Percentiles rank a stretch among this genome's conserved stretches.
phyloP scores from a whole-genome alignment of 345 rosid genomes.

The Hypericum perforatum region DNA sequence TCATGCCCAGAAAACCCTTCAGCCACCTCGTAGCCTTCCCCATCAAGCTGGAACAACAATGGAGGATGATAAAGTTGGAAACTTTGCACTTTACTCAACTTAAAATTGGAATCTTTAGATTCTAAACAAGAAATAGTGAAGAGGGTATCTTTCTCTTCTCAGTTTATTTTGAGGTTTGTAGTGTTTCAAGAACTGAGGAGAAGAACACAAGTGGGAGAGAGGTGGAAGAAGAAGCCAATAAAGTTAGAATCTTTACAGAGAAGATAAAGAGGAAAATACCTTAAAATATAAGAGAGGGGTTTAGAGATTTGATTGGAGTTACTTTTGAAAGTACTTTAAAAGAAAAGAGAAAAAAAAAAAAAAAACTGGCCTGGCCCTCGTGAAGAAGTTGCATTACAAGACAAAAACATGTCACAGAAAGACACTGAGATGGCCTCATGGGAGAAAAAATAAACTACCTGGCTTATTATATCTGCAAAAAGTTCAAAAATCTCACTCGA shows the following conservation, averaged over 20 bases:
- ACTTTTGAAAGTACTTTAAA: constrained; percentile 18
- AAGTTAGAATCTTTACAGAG: constrained; percentile 41
- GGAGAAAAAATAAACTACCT: too few relatives aligned
- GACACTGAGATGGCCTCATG: neutral
- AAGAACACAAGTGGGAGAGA: constrained; percentile 7
- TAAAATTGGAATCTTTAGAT: constrained; percentile 7
- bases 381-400: constrained; percentile 63
- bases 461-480: too few relatives aligned
- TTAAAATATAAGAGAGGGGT: constrained; percentile 15
- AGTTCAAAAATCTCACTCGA: too few relatives aligned
- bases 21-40: constrained; percentile 65
- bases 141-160: too few relatives aligned
- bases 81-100: constrained; percentile 3
- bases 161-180: too few relatives aligned
- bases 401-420: constrained; percentile 67
- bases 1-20: constrained; percentile 56
- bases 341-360: too few relatives aligned
- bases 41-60: too few relatives aligned
- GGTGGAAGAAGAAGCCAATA: constrained; percentile 10
- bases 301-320: constrained; percentile 12
- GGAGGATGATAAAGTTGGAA: constrained; percentile 14
- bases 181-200: constrained; percentile 21
- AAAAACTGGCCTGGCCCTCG: constrained; percentile 77
- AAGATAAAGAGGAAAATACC: constrained; percentile 10
- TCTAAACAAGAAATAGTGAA: constrained; percentile 8